These are phyloP conservation scores for Pleomassaria siparia DNA, from an alignment of 2,329 filamentous ascomycete species.

Conservation along the genomic window DNA sequence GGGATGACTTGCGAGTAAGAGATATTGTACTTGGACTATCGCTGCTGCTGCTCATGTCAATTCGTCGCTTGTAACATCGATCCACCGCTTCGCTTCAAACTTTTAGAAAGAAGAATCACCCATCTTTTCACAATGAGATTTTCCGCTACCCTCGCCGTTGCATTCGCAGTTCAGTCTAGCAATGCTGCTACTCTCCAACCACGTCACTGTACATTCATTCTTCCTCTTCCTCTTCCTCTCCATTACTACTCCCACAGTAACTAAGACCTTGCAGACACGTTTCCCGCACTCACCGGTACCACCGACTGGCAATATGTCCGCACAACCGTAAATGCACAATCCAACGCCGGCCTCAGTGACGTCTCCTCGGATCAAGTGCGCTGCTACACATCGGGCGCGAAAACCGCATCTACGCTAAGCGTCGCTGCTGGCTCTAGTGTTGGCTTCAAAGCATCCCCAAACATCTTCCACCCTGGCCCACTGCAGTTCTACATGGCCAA, in stretches of 20 bases:
- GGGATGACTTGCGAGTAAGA: too few species aligned
- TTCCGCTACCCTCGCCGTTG: constrained; percentile 19
- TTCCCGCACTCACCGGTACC: constrained; percentile 26
- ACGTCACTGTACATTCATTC: constrained; percentile 21
- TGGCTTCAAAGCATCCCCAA: constrained; percentile 32
- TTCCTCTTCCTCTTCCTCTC: neutral
- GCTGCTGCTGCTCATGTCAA: too few species aligned
- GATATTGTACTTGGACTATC: too few species aligned
- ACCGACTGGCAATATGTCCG: constrained; percentile 36
- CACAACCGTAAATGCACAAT: constrained; percentile 34
- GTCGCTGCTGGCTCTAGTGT: constrained; percentile 36
- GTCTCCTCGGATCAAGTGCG: constrained; percentile 33
- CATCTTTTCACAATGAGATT: constrained; percentile 26
- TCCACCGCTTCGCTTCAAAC: neutral
- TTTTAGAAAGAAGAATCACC: neutral
- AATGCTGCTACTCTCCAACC: constrained; percentile 28
- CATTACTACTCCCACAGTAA: neutral
- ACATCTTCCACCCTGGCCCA: constrained; percentile 39
- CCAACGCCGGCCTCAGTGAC: constrained; percentile 33
- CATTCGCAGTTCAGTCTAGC: constrained; percentile 19
- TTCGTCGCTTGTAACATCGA: too few species aligned
- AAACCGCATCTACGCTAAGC: constrained; percentile 15
- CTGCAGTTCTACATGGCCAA: constrained; percentile 44
- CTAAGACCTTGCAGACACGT: constrained; percentile 21
- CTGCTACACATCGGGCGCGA: constrained; percentile 32